phyloP scores from a whole-genome alignment of 2,329 filamentous ascomycete genomes.

The Trichophyton rubrum region DNA sequence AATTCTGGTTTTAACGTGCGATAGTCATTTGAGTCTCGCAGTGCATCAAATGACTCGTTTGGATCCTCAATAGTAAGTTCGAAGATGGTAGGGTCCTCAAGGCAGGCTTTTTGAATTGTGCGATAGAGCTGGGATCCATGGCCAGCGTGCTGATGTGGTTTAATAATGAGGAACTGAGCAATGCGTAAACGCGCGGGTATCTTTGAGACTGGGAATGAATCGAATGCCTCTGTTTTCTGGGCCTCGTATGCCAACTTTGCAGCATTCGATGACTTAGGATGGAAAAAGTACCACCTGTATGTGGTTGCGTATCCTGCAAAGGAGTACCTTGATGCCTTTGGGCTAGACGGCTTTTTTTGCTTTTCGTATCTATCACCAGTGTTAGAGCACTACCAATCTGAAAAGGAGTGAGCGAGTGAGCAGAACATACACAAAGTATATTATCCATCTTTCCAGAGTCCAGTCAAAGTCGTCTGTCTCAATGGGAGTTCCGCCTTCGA shows the following conservation, averaged over 20 bases:
- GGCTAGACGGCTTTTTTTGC: constrained; percentile 26
- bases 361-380: constrained; percentile 42
- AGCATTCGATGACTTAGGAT: constrained; percentile 37
- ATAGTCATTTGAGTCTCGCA: constrained; percentile 51
- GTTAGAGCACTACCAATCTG: constrained; percentile 10
- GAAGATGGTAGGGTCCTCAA: constrained; percentile 53
- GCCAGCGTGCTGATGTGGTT: constrained; percentile 70
- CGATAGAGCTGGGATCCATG: constrained; percentile 72
- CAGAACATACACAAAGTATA: constrained; percentile 64
- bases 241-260: constrained; percentile 17
- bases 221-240: constrained; percentile 34
- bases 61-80: constrained; percentile 93
- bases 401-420: neutral
- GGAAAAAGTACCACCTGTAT: constrained; percentile 66
- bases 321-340: constrained; percentile 51
- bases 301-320: constrained; percentile 85
- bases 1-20: constrained; percentile 42
- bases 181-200: constrained; percentile 70
- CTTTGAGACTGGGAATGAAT: constrained; percentile 39
- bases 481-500: constrained; percentile 80
- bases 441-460: constrained; percentile 68
- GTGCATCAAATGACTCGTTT: constrained; percentile 55
- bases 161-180: constrained; percentile 85
- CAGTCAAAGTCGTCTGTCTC: constrained; percentile 58
- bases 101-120: constrained; percentile 59